Evolutionary conservation across 78 protist genomes (phyloP), one percentile per base, ranked within the genome.

Genomic region (slime mould (Dictyostelium discoideum)): DNA sequence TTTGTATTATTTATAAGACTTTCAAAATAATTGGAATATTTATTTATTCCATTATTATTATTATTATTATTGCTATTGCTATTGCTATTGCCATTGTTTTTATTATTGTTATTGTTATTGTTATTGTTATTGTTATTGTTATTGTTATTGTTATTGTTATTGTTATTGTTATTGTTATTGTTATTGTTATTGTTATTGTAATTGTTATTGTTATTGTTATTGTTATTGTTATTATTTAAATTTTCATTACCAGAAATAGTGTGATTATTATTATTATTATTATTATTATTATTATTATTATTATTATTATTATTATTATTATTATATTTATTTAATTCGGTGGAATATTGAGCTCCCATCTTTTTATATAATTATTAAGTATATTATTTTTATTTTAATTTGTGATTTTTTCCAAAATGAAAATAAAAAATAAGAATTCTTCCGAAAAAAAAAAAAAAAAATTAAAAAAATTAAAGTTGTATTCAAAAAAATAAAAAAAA

Each of bases 51-150:
- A 54, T 16, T 54, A 54, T 54, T 54, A 54, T 54, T 54, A 54
- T 54, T 54, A 16, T 54, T 16, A 54, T 54, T 54, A 54, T 54
- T 54, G 14, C 14, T 54, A 54, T 54, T 54, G 14, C 9, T 22
- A 69, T 69, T 69, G 24, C 24, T 69, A 69, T 69, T 69, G 24
- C 10, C 24, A 69, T 69, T 54, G 14, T 54, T 54, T 16, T 54
- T 54, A 54, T 54, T 54, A 54, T 26, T 74, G 11, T 29, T 37
- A 32, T 32, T 32, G 37, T 73, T 73, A 73, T 73, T 73, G 13
- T 73, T 73, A 73, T 73, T 26, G 37, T 73, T 73, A 73, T 73
- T 73, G 37, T 73, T 26, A 73, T 73, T 73, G 37, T 73, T 73
- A 73, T 73, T 73, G 37, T 73, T 73, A 73, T 73, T 73, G 37